A percentile compares a stretch with the other conserved stretches of the same genome.
Conservation (phyloP, 768 basidiomycete species). For the Rhodocollybia butyracea region DNA sequence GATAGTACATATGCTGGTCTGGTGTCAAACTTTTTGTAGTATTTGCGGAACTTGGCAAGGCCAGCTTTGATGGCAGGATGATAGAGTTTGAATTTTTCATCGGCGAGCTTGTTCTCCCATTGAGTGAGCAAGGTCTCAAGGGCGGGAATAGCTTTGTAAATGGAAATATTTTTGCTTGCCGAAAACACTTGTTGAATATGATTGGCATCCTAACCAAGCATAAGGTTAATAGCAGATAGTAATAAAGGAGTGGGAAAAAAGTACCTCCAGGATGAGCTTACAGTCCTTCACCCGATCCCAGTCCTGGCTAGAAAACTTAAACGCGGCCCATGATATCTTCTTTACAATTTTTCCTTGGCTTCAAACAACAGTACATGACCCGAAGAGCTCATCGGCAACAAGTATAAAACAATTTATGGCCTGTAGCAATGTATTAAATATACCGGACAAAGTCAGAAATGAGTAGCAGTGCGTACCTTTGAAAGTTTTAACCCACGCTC, state of each 20-base stretch:
- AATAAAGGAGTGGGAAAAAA: neutral
- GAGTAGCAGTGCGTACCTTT: slow-evolving; percentile 12
- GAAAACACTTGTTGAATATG: slow-evolving; percentile 10
- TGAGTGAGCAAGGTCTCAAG: neutral
- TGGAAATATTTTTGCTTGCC: neutral
- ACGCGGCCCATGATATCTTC: slow-evolving; percentile 5
- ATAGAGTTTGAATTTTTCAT: neutral
- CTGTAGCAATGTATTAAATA: too few relatives aligned
- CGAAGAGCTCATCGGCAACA: slow-evolving; percentile 5
- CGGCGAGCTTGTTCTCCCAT: slow-evolving; percentile 2
- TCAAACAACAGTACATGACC: slow-evolving; percentile 5
- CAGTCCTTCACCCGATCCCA: neutral
- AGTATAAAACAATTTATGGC: slow-evolving; percentile 8
- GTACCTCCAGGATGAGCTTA: neutral
- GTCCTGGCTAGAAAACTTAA: neutral
- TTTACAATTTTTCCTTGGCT: neutral
- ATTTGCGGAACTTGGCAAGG: slow-evolving; percentile 3
- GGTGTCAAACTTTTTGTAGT: slow-evolving; percentile 7
- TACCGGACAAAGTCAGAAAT: too few relatives aligned
- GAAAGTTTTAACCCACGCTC: slow-evolving; percentile 12
- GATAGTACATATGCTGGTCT: slow-evolving; percentile 6
- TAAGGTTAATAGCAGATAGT: neutral
- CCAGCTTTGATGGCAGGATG: neutral
- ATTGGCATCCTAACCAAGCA: slow-evolving; percentile 6
- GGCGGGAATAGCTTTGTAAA: slow-evolving; percentile 4